Evolutionary conservation across 139 green algal genomes (phyloP).

Genomic region (Helicosporidium sp.): DNA sequence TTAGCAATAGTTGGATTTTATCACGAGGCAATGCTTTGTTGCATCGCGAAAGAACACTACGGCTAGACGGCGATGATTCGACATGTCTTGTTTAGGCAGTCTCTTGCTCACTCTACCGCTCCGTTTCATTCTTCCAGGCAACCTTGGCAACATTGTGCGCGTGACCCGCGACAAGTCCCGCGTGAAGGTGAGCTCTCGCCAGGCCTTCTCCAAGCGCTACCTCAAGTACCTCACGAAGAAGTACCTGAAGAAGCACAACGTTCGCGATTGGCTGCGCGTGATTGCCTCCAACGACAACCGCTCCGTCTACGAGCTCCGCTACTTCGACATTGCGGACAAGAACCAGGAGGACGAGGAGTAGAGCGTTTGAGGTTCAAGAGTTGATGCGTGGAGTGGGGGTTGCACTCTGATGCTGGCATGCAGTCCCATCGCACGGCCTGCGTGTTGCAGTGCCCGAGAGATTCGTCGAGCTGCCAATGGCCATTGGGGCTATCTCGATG

Average conservation of each 20-base stretch:
- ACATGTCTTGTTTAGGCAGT: no score
- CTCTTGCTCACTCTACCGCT: no score
- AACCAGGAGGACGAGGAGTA: slow-evolving; percentile 54
- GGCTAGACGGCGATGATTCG: no score
- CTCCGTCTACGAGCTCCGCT: slow-evolving; percentile 86
- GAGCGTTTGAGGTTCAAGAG: neutral
- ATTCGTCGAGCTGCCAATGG: no score
- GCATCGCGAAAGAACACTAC: no score
- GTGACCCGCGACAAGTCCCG: slow-evolving; percentile 76
- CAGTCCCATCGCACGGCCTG: no score
- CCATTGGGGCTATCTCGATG: no score
- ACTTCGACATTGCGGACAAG: slow-evolving; percentile 96
- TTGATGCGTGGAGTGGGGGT: neutral
- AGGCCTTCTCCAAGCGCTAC: slow-evolving; percentile 68
- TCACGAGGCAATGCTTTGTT: no score
- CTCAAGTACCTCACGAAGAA: slow-evolving; percentile 99
- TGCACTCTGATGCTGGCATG: neutral
- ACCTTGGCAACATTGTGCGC: slow-evolving; percentile 68
- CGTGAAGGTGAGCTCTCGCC: slow-evolving; percentile 64
- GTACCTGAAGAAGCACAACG: slow-evolving; percentile 99
- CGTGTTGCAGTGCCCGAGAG: no score
- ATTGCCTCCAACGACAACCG: slow-evolving; percentile 97
- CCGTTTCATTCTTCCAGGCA: slow-evolving; percentile 39
- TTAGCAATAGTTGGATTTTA: no score
- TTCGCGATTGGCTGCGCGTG: slow-evolving; percentile 93